Evolutionary conservation across 257 asterid genomes (phyloP), one percentile per base, ranked within the genome.

Genomic region (Anisodus acutangulus): DNA sequence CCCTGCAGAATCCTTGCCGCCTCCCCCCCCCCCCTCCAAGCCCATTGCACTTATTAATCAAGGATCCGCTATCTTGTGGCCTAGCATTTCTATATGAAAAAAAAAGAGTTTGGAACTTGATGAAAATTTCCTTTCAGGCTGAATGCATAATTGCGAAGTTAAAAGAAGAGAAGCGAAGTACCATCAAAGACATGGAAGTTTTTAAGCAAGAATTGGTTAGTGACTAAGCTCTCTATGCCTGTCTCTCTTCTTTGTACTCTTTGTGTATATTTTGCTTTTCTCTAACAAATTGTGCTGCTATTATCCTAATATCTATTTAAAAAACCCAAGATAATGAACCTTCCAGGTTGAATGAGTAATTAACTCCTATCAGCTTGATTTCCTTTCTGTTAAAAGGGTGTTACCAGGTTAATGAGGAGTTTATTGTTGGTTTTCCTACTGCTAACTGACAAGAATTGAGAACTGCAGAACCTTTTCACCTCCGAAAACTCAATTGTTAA

Each of bases 201-300:
- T 85, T 89, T 31, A 88, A 72, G 83, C 86, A 80, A 72, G 93
- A 90, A 60, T 55, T 87, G 90, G 93, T 89, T 67, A 72, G 89
- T 80, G 83, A 19, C 78, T 31, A 31, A 31, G 35, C 35, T 31
- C 35, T 31, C 35, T 31, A 31, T 1, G 35, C 35, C 39, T 83
- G 67, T 83, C 78, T 80, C 19, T 2, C 43, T 26, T 76, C 35
- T 41, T 66, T 51, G 37, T 76, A 22, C 31, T 37, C 58, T 47
- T 22, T 11, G 9, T 16, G 35, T 54, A 58, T 51, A 15, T 55
- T 55, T 58, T n/a, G 54, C 41, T 54, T 37, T 67, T 49, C 85
- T 31, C 47, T 60, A 58, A 13, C 53, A 12, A 53, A 84, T 8
- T 63, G 26, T 62, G 35, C n/a, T 72, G 59, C 59, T 47, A 72